Evolutionary conservation across 768 basidiomycete genomes (phyloP).

Genomic region (Steccherinum ochraceum): DNA sequence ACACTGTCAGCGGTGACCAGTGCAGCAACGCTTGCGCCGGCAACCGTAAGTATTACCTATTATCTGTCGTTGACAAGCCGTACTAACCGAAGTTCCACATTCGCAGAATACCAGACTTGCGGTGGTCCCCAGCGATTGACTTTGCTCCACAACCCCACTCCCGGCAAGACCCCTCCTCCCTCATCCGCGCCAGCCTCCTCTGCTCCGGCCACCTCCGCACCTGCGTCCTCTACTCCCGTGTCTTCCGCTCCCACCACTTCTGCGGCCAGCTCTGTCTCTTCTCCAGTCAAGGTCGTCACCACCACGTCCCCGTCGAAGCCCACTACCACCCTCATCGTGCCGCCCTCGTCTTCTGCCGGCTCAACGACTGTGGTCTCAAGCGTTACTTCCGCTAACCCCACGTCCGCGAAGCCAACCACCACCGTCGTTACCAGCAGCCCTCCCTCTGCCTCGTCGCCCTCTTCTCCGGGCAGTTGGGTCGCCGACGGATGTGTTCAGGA

Average conservation of each 20-base stretch:
- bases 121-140: slow-evolving; percentile 17
- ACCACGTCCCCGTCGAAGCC: not conserved
- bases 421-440: not conserved
- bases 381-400: not conserved
- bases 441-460: not conserved
- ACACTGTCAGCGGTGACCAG: slow-evolving; percentile 10
- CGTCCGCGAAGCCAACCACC: slow-evolving; percentile 3
- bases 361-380: not conserved
- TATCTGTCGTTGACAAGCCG: not conserved
- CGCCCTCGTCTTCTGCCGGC: slow-evolving; percentile 6
- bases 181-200: slow-evolving; percentile 3
- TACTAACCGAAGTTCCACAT: not conserved
- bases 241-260: slow-evolving; percentile 9
- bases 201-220: not conserved
- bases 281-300: too few species aligned
- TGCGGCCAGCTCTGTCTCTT: slow-evolving; percentile 1
- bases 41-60: slow-evolving; percentile 11
- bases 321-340: not conserved
- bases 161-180: slow-evolving; percentile 6
- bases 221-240: slow-evolving; percentile 7
- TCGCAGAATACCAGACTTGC: slow-evolving; percentile 15
- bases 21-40: slow-evolving; percentile 17
- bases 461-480: slow-evolving; percentile 9
- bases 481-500: slow-evolving; percentile 15
- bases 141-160: slow-evolving; percentile 10